Conservation (phyloP, 768 basidiomycete species). For the Hygrocybe punicea region DNA sequence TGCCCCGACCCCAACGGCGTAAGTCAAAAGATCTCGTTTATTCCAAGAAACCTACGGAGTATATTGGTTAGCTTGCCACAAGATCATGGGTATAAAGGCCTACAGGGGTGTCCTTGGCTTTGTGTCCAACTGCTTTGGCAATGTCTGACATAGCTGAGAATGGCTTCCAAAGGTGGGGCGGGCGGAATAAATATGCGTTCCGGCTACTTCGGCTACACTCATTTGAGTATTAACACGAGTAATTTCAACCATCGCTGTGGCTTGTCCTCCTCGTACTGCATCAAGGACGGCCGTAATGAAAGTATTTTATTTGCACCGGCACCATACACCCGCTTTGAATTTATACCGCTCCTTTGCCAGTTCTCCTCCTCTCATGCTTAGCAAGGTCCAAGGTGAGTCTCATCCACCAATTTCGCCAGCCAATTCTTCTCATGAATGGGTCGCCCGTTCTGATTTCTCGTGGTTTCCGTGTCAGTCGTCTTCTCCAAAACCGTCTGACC, state of each 20-base stretch:
- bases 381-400: background rate
- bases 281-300: no score
- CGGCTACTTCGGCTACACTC: background rate
- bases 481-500: background rate
- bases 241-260: no score
- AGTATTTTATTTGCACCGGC: no score
- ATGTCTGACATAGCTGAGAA: conserved; percentile 53
- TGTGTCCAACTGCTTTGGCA: conserved; percentile 60
- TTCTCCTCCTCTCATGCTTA: no score
- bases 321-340: no score
- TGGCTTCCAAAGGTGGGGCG: background rate
- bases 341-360: no score
- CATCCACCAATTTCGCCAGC: background rate
- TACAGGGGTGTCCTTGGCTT: conserved; percentile 53
- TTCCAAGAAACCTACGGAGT: conserved; percentile 71
- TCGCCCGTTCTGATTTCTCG: background rate
- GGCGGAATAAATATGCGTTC: background rate
- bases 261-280: no score
- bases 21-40: conserved; percentile 75
- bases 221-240: no score
- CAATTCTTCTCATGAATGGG: background rate
- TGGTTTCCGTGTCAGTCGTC: background rate
- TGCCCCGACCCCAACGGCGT: conserved; percentile 78
- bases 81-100: conserved; percentile 14
- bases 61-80: background rate